These are phyloP conservation scores for Boechera divaricarpa DNA, from an alignment of 345 rosid genomes.

Conservation along the genomic window DNA sequence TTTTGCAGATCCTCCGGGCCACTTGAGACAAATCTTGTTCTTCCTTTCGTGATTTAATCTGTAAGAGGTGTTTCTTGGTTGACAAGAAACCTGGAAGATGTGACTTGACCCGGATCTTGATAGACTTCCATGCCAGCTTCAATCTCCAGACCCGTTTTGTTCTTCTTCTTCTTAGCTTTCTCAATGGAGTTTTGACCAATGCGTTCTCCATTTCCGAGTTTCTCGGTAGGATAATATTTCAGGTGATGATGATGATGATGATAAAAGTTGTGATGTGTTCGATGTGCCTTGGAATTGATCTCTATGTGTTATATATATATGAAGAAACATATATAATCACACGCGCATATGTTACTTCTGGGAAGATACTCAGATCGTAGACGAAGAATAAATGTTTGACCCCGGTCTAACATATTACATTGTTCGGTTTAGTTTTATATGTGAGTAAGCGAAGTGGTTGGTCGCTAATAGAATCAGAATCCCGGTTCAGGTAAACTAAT, in stretches of 20 bases:
- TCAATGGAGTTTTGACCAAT: slow-evolving; percentile 34
- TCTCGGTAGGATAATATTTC: neutral
- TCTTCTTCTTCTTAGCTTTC: slow-evolving; percentile 42
- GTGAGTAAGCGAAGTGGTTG: slow-evolving; percentile 17
- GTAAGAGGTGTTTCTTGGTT: slow-evolving; percentile 43
- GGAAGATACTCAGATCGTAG: slow-evolving; percentile 32
- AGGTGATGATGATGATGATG: neutral
- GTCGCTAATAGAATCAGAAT: neutral
- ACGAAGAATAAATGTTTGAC: slow-evolving; percentile 40
- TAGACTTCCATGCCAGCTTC: slow-evolving; percentile 52
- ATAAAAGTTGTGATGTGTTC: slow-evolving; percentile 8
- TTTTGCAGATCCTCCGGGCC: slow-evolving; percentile 38
- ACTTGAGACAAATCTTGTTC: slow-evolving; percentile 30
- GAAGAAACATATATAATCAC: neutral
- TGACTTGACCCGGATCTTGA: slow-evolving; percentile 44
- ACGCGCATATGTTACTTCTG: slow-evolving; percentile 33
- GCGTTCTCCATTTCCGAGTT: slow-evolving; percentile 35
- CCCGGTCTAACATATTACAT: slow-evolving; percentile 4
- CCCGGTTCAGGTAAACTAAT: slow-evolving; percentile 34
- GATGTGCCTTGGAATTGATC: slow-evolving; percentile 17
- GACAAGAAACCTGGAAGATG: slow-evolving; percentile 41
- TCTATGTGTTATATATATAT: neutral
- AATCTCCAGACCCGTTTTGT: slow-evolving; percentile 50
- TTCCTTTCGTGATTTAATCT: slow-evolving; percentile 32
- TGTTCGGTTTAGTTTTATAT: slow-evolving; percentile 10